Conservation (phyloP, 768 basidiomycete genomes). For the Lactarius tabidus region DNA sequence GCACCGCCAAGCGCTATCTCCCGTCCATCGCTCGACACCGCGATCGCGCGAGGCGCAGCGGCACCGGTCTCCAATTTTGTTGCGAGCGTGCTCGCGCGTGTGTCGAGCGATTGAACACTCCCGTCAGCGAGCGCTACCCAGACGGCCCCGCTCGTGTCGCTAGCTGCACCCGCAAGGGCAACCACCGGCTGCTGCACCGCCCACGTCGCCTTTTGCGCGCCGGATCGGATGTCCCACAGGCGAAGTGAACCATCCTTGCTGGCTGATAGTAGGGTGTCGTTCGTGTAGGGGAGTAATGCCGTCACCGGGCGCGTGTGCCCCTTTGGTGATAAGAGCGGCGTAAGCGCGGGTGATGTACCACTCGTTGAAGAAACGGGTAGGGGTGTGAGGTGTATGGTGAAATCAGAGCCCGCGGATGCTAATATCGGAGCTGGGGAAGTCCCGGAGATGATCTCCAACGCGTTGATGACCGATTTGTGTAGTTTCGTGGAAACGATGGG, state of each 20-base stretch:
- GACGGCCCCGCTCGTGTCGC: neutral
- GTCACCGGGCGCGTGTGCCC: constrained; percentile 21
- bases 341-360: constrained; percentile 1
- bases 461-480: constrained; percentile 24
- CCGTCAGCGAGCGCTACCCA: constrained; percentile 24
- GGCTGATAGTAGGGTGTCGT: constrained; percentile 18
- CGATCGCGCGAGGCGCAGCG: constrained; percentile 14
- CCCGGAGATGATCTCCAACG: constrained; percentile 19
- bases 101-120: constrained; percentile 12
- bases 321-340: constrained; percentile 14
- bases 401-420: constrained; percentile 25
- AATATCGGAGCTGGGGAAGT: constrained; percentile 6
- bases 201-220: constrained; percentile 16
- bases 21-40: constrained; percentile 5
- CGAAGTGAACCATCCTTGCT: constrained; percentile 23
- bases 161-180: neutral
- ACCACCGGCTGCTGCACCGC: constrained; percentile 8
- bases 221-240: constrained; percentile 22
- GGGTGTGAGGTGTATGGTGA: constrained; percentile 20
- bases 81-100: constrained; percentile 6
- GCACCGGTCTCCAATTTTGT: constrained; percentile 10
- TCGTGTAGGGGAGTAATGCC: constrained; percentile 13
- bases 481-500: constrained; percentile 14
- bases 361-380: constrained; percentile 1
- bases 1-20: constrained; percentile 18